Evolutionary conservation across 129 eudicot genomes (phyloP).

Genomic region (Rutidosis leptorrhynchoides): DNA sequence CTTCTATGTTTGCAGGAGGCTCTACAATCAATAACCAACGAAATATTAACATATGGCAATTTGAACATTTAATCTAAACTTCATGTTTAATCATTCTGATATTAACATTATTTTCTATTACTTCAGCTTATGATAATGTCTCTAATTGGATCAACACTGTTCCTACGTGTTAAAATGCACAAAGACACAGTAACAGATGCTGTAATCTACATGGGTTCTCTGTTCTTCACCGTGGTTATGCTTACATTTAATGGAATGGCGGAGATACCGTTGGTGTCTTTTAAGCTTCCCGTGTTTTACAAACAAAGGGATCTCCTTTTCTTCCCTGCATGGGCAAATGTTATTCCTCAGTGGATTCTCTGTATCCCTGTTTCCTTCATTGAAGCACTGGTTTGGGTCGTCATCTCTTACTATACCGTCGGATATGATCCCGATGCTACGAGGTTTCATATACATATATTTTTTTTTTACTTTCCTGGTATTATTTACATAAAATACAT

Average conservation of each 20-base stretch:
- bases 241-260: slow-evolving; percentile 66
- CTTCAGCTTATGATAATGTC: neutral
- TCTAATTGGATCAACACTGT: neutral
- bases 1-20: no score
- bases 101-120: no score
- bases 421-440: slow-evolving; percentile 70
- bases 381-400: slow-evolving; percentile 53
- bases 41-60: no score
- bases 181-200: slow-evolving; percentile 41
- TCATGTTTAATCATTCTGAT: no score
- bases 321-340: slow-evolving; percentile 70
- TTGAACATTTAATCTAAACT: no score
- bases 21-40: no score
- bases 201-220: slow-evolving; percentile 43
- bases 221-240: slow-evolving; percentile 38
- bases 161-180: slow-evolving; percentile 27
- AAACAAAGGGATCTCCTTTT: slow-evolving; percentile 77
- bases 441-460: no score
- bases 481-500: no score
- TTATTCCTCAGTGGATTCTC: slow-evolving; percentile 65
- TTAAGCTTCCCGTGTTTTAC: slow-evolving; percentile 83
- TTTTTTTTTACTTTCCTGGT: no score
- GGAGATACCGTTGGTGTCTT: slow-evolving; percentile 69
- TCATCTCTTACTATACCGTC: slow-evolving; percentile 61
- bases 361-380: slow-evolving; percentile 56